Conservation (phyloP, 208 protist species). For the Leishmania mexicana region DNA sequence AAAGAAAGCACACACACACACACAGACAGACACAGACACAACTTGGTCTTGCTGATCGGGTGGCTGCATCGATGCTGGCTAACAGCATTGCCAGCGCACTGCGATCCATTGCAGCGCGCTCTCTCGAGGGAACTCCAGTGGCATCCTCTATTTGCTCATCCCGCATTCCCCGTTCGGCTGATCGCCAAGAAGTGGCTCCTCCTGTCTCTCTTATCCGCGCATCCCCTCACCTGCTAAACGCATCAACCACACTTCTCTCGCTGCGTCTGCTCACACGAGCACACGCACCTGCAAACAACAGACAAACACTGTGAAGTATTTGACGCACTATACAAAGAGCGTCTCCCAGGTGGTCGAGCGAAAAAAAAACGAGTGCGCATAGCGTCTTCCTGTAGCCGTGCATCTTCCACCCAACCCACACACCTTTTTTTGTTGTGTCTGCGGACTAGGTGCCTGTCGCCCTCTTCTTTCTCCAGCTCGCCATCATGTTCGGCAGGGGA, state of each 20-base stretch:
- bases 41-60: background rate
- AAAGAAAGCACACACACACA: background rate
- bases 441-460: background rate
- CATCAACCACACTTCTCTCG: background rate
- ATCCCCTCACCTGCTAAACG: background rate
- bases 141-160: background rate
- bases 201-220: background rate
- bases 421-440: background rate
- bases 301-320: background rate
- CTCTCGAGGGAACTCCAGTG: background rate
- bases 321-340: background rate
- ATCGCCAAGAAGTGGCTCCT: background rate
- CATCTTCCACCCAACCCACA: background rate
- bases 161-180: background rate
- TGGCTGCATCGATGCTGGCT: background rate
- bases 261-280: background rate
- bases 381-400: background rate
- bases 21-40: too few relatives aligned
- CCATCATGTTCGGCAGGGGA: conserved; percentile 56
- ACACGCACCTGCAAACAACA: background rate
- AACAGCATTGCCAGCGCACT: background rate
- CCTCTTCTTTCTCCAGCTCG: background rate
- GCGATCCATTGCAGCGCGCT: too few relatives aligned
- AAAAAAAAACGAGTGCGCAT: background rate
- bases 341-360: background rate